These are phyloP conservation scores for Fusarium torulosum DNA, from an alignment of 2,329 filamentous ascomycete genomes.

Conservation along the genomic window DNA sequence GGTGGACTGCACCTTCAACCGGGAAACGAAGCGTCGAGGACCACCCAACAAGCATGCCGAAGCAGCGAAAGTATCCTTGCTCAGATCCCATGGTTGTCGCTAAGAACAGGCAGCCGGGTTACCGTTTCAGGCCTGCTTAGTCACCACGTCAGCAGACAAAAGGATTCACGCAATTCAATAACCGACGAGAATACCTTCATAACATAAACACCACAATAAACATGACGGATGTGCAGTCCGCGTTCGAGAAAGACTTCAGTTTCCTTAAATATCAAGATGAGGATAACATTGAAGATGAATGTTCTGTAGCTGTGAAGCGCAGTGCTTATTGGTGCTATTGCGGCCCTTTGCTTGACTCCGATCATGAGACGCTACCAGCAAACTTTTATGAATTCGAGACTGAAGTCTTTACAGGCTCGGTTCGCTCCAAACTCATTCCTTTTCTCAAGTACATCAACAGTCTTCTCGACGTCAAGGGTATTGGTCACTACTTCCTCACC, in stretches of 20 bases:
- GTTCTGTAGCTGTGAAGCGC: constrained; percentile 40
- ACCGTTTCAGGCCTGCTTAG: background rate
- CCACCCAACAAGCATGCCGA: too few relatives aligned
- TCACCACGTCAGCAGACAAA: constrained; percentile 10
- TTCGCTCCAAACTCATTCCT: constrained; percentile 54
- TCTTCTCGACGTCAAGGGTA: constrained; percentile 52
- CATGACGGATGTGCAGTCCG: constrained; percentile 1
- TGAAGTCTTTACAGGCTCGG: constrained; percentile 51
- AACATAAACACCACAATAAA: background rate
- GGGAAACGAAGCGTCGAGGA: too few relatives aligned
- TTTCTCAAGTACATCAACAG: constrained; percentile 57
- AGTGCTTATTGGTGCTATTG: constrained; percentile 60
- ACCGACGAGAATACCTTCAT: background rate
- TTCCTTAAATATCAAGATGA: constrained; percentile 25
- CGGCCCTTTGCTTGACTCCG: constrained; percentile 53
- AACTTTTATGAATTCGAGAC: constrained; percentile 56
- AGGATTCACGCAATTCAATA: constrained; percentile 1
- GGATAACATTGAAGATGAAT: background rate
- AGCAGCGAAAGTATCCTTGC: too few relatives aligned
- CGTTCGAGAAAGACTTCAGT: constrained; percentile 3
- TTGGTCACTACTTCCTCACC: constrained; percentile 61
- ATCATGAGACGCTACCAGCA: constrained; percentile 45
- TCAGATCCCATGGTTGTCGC: background rate
- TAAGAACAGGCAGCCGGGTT: background rate
- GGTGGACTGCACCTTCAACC: too few relatives aligned